These are phyloP conservation scores for Dillenia suffruticosa DNA, from an alignment of 164 flowering plant species.

Conservation along the genomic window DNA sequence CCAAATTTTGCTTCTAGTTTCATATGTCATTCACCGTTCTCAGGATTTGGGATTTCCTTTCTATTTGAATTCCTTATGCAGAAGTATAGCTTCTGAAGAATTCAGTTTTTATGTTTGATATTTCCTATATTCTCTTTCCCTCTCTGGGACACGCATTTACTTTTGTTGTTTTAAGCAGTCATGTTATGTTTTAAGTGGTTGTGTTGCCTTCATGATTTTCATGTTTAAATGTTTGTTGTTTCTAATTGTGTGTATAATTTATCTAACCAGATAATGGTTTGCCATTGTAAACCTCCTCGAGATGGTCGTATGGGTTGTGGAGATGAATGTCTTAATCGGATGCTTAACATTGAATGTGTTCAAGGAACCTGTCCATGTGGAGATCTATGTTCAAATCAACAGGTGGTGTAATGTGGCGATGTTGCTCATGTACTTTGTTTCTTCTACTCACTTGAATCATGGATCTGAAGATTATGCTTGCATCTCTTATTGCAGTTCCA, in stretches of 20 bases:
- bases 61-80: too few relatives aligned
- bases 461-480: background rate
- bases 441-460: background rate
- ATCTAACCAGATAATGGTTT: constrained; percentile 80
- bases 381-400: constrained; percentile 88
- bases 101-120: too few relatives aligned
- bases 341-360: constrained; percentile 96
- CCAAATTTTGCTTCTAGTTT: too few relatives aligned
- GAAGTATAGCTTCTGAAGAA: too few relatives aligned
- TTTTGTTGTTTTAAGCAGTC: too few relatives aligned
- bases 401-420: constrained; percentile 33
- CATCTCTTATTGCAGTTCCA: constrained; percentile 66
- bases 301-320: constrained; percentile 79
- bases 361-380: constrained; percentile 96
- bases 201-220: constrained; percentile 1
- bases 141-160: too few relatives aligned
- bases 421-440: constrained; percentile 1
- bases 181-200: background rate
- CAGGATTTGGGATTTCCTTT: too few relatives aligned
- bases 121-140: too few relatives aligned
- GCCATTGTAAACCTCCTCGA: constrained; percentile 74
- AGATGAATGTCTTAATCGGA: constrained; percentile 83
- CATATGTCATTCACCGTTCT: too few relatives aligned
- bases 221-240: constrained; percentile 3
- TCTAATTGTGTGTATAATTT: constrained; percentile 1